These are phyloP conservation scores for Entomortierella lignicola DNA, from an alignment of 192 early-diverging fungal species.

Conservation along the genomic window DNA sequence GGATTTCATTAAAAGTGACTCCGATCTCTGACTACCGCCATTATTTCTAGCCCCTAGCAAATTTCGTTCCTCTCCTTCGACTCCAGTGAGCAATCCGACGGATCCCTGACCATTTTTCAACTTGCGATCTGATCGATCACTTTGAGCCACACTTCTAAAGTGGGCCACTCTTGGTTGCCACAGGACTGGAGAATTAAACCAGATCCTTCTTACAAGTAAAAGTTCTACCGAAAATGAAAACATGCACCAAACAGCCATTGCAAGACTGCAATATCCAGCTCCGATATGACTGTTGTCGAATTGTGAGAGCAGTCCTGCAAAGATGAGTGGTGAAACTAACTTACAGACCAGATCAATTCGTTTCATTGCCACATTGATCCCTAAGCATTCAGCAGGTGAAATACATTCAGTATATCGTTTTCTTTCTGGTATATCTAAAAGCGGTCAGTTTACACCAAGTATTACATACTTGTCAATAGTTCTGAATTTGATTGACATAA, in stretches of 20 bases:
- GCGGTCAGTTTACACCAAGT: background rate
- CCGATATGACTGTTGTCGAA: background rate
- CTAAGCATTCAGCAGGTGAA: slow-evolving; percentile 1
- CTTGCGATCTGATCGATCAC: background rate
- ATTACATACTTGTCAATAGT: slow-evolving; percentile 22
- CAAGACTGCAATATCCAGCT: slow-evolving; percentile 26
- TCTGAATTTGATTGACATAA: slow-evolving; percentile 39
- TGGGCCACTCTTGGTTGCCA: slow-evolving; percentile 21
- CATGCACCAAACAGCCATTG: slow-evolving; percentile 41
- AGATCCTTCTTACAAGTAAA: slow-evolving; percentile 27
- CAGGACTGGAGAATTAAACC: slow-evolving; percentile 13
- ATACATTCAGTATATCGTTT: too few species aligned
- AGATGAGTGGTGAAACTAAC: slow-evolving; percentile 38
- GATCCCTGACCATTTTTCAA: background rate
- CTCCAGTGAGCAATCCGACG: background rate
- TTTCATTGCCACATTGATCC: slow-evolving; percentile 38
- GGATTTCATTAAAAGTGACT: background rate
- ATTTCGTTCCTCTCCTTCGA: background rate
- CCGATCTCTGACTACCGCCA: background rate
- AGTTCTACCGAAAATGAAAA: slow-evolving; percentile 19
- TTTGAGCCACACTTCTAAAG: background rate
- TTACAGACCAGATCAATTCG: slow-evolving; percentile 54
- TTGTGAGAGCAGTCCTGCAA: slow-evolving; percentile 33
- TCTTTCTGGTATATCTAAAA: too few species aligned
- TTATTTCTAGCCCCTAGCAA: background rate